Conservation (phyloP, 306 rosid species). For the Arachis hypogaea region DNA sequence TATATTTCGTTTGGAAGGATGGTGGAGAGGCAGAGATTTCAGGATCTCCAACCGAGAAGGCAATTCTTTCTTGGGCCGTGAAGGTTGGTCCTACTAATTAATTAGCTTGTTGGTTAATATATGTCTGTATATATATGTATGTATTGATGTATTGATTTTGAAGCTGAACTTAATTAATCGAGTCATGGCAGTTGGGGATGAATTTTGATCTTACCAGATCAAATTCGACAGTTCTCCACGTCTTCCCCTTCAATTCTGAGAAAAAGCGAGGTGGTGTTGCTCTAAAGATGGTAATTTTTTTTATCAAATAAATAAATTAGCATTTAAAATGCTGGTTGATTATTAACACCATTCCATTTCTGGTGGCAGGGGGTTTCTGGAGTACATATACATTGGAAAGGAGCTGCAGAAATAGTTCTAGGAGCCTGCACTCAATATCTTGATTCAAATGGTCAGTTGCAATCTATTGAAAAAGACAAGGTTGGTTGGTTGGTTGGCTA, state of each 20-base stretch:
- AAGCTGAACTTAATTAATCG: slow-evolving; percentile 28
- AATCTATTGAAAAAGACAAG: slow-evolving; percentile 64
- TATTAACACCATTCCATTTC: no score
- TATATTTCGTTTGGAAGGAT: slow-evolving; percentile 53
- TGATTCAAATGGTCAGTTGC: slow-evolving; percentile 68
- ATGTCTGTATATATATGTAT: no score
- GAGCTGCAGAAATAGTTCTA: slow-evolving; percentile 94
- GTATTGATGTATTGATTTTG: slow-evolving; percentile 8
- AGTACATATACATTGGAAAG: slow-evolving; percentile 95
- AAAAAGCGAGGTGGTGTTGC: slow-evolving; percentile 98
- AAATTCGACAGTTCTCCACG: slow-evolving; percentile 69
- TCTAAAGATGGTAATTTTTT: slow-evolving; percentile 65
- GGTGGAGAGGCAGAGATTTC: slow-evolving; percentile 68
- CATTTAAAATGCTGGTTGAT: no score
- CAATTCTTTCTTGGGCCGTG: slow-evolving; percentile 88
- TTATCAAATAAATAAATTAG: background rate
- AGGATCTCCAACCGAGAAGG: slow-evolving; percentile 99
- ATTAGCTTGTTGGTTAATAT: no score
- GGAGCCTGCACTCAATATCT: slow-evolving; percentile 70
- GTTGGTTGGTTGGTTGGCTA: slow-evolving; percentile 36
- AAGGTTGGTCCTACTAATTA: slow-evolving; percentile 47
- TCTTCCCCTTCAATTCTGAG: slow-evolving; percentile 98
- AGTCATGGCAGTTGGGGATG: slow-evolving; percentile 82
- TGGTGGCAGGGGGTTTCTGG: slow-evolving; percentile 59
- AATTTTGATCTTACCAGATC: slow-evolving; percentile 70